Conservation (phyloP, 176 grass and related monocot genomes). For the Areca catechu region DNA sequence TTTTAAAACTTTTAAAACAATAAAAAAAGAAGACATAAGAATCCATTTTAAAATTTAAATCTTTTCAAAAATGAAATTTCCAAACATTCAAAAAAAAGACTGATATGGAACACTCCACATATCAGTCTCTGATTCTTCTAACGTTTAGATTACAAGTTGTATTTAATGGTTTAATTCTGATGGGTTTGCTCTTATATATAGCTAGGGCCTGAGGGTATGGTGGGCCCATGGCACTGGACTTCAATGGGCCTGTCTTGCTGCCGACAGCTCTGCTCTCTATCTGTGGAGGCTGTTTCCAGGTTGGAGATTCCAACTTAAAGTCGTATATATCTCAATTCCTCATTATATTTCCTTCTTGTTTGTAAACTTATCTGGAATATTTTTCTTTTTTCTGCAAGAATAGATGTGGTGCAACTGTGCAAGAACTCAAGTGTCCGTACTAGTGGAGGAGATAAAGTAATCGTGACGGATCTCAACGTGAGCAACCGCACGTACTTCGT, state of each 20-base stretch:
- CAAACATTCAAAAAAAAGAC: too few relatives aligned
- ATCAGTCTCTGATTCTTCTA: background rate
- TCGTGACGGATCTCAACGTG: conserved; percentile 53
- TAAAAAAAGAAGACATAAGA: too few relatives aligned
- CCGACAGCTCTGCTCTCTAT: conserved; percentile 37
- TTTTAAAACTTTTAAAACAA: too few relatives aligned
- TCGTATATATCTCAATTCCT: background rate
- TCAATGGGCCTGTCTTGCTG: conserved; percentile 42
- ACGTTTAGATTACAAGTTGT: too few relatives aligned
- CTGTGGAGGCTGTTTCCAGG: conserved; percentile 85
- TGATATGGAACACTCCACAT: too few relatives aligned
- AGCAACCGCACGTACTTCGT: conserved; percentile 58
- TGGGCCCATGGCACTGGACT: conserved; percentile 39
- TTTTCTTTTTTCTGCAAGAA: too few relatives aligned
- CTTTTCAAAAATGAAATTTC: too few relatives aligned
- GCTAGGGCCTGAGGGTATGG: conserved; percentile 81
- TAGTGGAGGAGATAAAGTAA: conserved; percentile 36
- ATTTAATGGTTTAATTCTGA: too few relatives aligned
- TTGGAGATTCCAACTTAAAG: background rate
- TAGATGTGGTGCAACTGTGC: conserved; percentile 94
- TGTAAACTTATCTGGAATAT: too few relatives aligned
- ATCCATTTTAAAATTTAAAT: too few relatives aligned
- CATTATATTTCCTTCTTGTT: background rate
- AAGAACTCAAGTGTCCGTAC: conserved; percentile 43
- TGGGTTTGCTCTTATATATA: conserved; percentile 7